These are phyloP conservation scores for Bonia amplexicaulis DNA, from an alignment of 176 grass and related monocot species.

Conservation along the genomic window DNA sequence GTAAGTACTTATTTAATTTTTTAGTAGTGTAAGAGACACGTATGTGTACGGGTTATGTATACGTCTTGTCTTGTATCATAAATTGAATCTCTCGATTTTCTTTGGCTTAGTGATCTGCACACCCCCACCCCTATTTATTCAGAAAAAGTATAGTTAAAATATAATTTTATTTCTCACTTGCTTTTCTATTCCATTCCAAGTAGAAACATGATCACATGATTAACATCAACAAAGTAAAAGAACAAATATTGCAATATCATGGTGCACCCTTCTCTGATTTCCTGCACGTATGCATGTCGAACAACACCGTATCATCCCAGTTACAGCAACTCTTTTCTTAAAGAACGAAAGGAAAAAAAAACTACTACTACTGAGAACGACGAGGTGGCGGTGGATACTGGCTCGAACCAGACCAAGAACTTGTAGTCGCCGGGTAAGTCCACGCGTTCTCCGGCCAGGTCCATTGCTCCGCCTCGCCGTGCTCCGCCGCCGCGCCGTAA, in stretches of 20 bases:
- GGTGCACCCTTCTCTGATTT: background rate
- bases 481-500: background rate
- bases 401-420: conserved; percentile 34
- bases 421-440: conserved; percentile 33
- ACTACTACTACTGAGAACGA: conserved; percentile 16
- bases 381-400: conserved; percentile 31
- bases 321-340: background rate
- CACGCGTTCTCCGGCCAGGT: background rate
- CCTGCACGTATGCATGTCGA: background rate
- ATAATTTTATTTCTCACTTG: background rate
- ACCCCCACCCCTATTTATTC: no score
- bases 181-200: background rate
- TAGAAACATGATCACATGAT: background rate
- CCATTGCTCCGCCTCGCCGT: conserved; percentile 26
- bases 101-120: no score
- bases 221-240: background rate
- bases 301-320: background rate
- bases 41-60: no score
- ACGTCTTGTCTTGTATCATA: no score
- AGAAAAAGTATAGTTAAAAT: no score
- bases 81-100: no score
- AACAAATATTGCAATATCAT: background rate
- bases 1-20: no score
- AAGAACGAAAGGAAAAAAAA: background rate
- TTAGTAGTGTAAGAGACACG: no score